Conservation (phyloP, 192 early-diverging fungal species). For the Coemansia sp. region DNA sequence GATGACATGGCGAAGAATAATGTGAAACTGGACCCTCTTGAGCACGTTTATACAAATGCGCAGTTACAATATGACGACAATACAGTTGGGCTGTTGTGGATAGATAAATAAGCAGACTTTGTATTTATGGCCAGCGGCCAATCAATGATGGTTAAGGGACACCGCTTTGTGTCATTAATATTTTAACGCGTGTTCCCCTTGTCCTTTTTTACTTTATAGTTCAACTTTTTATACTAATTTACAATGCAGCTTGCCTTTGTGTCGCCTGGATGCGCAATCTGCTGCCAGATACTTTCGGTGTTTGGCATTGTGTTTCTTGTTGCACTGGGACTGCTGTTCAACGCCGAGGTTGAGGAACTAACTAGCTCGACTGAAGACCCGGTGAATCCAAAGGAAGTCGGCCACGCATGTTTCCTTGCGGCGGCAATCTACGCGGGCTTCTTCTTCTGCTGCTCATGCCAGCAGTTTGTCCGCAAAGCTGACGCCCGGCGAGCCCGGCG, state of each 20-base stretch:
- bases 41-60: too few relatives aligned
- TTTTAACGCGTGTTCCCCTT: too few relatives aligned
- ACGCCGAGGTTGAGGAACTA: slow-evolving; percentile 51
- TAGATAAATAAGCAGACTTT: not conserved
- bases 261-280: slow-evolving; percentile 54
- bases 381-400: slow-evolving; percentile 53
- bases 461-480: slow-evolving; percentile 39
- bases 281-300: slow-evolving; percentile 53
- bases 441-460: slow-evolving; percentile 55
- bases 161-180: not conserved
- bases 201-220: too few relatives aligned
- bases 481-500: slow-evolving; percentile 46
- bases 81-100: not conserved
- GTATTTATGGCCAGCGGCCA: not conserved
- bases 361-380: slow-evolving; percentile 53
- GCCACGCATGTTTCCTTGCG: slow-evolving; percentile 50
- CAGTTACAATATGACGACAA: too few relatives aligned
- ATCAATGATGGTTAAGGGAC: not conserved
- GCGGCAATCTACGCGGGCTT: slow-evolving; percentile 52
- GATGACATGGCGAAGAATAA: slow-evolving; percentile 5
- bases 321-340: slow-evolving; percentile 52
- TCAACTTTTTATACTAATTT: slow-evolving; percentile 1
- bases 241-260: slow-evolving; percentile 54
- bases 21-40: too few relatives aligned
- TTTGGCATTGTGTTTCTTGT: slow-evolving; percentile 54